Evolutionary conservation across 1,284 basidiomycete genomes (phyloP).

Genomic region (Fomitopsis pinicola): DNA sequence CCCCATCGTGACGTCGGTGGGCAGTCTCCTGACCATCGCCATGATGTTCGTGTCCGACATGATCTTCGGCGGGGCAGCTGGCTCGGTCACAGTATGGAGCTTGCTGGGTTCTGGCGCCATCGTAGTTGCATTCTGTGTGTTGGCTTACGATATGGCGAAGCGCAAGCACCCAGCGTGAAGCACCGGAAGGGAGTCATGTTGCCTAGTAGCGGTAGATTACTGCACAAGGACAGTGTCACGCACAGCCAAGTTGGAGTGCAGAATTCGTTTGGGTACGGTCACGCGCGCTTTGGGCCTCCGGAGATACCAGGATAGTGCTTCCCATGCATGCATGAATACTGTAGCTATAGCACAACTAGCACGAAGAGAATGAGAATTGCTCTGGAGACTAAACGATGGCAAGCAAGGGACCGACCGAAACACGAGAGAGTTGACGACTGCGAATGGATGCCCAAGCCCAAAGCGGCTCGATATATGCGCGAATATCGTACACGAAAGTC

Average conservation of each 20-base stretch:
- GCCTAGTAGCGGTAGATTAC: background rate
- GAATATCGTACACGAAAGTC: conserved; percentile 25
- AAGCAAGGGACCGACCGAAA: conserved; percentile 9
- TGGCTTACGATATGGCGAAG: conserved; percentile 64
- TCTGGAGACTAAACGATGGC: conserved; percentile 8
- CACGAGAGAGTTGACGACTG: conserved; percentile 10
- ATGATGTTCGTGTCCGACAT: conserved; percentile 74
- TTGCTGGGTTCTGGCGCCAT: conserved; percentile 67
- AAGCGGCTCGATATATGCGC: conserved; percentile 17
- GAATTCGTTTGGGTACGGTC: background rate
- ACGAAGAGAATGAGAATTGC: conserved; percentile 8
- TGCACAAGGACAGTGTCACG: background rate
- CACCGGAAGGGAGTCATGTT: background rate
- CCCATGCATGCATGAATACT: conserved; percentile 17
- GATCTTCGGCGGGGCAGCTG: conserved; percentile 51
- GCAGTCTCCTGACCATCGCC: conserved; percentile 80
- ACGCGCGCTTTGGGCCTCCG: background rate
- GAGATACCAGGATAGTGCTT: background rate
- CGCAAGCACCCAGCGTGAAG: conserved; percentile 11
- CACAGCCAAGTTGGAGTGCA: background rate
- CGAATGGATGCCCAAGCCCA: conserved; percentile 14
- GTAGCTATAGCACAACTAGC: conserved; percentile 22
- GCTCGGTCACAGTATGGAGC: conserved; percentile 58
- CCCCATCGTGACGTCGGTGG: conserved; percentile 80
- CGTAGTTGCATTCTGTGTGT: conserved; percentile 65